Percentiles rank a stretch among this genome's conserved stretches.
Conservation (phyloP, 2,329 filamentous ascomycete species). For the Hypoxylon sp. region DNA sequence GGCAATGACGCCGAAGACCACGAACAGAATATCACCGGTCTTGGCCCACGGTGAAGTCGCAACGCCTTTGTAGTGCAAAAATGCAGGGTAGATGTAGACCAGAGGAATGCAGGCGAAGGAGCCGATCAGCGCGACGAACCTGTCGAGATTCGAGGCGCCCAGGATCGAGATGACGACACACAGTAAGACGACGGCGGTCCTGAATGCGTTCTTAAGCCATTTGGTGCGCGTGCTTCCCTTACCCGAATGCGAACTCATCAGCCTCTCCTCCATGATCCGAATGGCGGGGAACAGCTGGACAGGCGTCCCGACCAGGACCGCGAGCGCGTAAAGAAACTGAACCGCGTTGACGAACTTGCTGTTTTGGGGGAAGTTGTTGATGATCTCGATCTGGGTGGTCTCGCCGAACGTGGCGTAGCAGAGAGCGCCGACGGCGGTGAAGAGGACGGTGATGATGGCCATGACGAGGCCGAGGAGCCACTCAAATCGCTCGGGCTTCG, state of each 20-base stretch:
- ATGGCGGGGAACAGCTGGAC: conserved; percentile 79
- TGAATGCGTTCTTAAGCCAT: conserved; percentile 78
- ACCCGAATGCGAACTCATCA: conserved; percentile 73
- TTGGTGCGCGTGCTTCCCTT: conserved; percentile 71
- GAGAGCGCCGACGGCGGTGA: conserved; percentile 74
- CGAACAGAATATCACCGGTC: conserved; percentile 66
- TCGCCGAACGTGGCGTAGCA: conserved; percentile 78
- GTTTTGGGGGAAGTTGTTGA: conserved; percentile 76
- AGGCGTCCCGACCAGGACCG: conserved; percentile 75
- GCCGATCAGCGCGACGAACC: conserved; percentile 77
- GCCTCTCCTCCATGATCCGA: conserved; percentile 72
- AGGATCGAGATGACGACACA: conserved; percentile 69
- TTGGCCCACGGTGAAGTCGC: conserved; percentile 65
- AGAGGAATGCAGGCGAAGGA: conserved; percentile 77
- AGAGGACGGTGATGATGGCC: conserved; percentile 76
- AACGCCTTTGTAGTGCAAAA: conserved; percentile 72
- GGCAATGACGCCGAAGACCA: conserved; percentile 67
- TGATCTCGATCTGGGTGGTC: conserved; percentile 74
- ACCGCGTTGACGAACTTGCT: conserved; percentile 78
- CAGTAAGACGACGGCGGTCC: conserved; percentile 62
- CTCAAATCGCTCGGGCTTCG: conserved; percentile 71
- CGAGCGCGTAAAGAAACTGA: conserved; percentile 76
- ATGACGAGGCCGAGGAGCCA: conserved; percentile 73
- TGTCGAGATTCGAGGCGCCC: conserved; percentile 74
- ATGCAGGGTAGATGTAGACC: conserved; percentile 79